Conservation (phyloP, 257 asterid species). For the Rehmannia glutinosa region DNA sequence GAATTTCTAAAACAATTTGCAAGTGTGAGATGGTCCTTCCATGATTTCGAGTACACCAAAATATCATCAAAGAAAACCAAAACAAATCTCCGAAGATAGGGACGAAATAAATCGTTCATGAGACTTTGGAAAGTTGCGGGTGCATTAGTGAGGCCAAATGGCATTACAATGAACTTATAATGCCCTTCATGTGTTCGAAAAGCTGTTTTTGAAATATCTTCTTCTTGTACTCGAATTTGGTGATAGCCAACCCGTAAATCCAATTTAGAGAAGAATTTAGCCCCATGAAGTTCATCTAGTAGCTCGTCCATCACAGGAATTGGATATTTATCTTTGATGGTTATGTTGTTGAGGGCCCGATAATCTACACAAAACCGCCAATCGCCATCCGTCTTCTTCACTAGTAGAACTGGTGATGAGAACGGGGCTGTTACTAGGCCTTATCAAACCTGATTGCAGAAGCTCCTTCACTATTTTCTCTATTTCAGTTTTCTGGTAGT, state of each 20-base stretch:
- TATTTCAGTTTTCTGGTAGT: background rate
- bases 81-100: background rate
- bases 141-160: too few relatives aligned
- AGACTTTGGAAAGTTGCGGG: too few relatives aligned
- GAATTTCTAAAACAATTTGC: background rate
- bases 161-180: background rate
- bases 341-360: too few relatives aligned
- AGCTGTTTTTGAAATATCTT: background rate
- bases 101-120: background rate
- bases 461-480: background rate
- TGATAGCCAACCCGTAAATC: background rate
- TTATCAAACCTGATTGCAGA: too few relatives aligned
- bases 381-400: too few relatives aligned
- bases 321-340: too few relatives aligned
- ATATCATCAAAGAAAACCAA: background rate
- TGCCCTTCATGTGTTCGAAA: background rate
- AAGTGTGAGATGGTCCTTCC: too few relatives aligned
- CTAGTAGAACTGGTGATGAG: too few relatives aligned
- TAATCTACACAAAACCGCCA: background rate
- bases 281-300: too few relatives aligned
- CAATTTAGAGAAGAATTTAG: background rate
- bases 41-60: background rate
- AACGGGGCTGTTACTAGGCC: too few relatives aligned
- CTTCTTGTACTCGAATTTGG: background rate
- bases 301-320: too few relatives aligned